Base-by-base conservation (phyloP, 305 asterid species). In the Euphrasia arctica region DNA sequence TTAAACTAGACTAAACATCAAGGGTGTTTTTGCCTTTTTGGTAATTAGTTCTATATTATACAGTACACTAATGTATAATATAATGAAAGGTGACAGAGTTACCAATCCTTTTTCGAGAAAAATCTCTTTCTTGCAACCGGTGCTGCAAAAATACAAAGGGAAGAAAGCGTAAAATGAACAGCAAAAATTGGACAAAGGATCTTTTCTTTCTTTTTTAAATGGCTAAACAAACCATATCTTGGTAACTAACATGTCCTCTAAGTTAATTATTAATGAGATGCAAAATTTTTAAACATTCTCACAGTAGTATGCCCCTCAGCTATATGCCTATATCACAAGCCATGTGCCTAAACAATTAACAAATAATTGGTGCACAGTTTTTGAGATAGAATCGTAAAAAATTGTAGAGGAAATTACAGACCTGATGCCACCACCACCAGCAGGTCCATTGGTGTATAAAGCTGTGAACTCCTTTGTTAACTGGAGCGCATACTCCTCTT, bases 381-480 rank as follows among this genome's bases (percentile, higher is more conserved):
- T 36, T 36, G 42, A 36, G 42, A 36, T 36, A 6, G 42, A 36
- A 36, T 5, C 42, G 9, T 14, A 31, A 13, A 22, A 60, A 32
- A 28, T 7, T 42, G 55, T 36, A 2, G 58, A 13, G 51, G 3
- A 52, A 70, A 52, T 47, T 65, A 71, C 48, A 60, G 66, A 90
- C 98, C 98, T 89, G 95, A 92, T 84, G 69, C 98, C 97, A 31
- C 97, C 96, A 55, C 98, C 97, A 72, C 97, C 98, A 56, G 98
- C 97, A 64, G 98, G 98, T 18, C 98, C 98, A 72, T 92, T 92
- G 43, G 97, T 89, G 84, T 92, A 92, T 66, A 92, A 78, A 70
- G 98, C 97, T 14, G 83, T 82, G 77, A 92, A 87, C 72, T 92
- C 95, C 69, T 77, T 81, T 4, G 87, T 79, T 62, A 92, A 83